These are phyloP conservation scores for Mrakia gelida DNA, from an alignment of 768 basidiomycete species.

Conservation along the genomic window DNA sequence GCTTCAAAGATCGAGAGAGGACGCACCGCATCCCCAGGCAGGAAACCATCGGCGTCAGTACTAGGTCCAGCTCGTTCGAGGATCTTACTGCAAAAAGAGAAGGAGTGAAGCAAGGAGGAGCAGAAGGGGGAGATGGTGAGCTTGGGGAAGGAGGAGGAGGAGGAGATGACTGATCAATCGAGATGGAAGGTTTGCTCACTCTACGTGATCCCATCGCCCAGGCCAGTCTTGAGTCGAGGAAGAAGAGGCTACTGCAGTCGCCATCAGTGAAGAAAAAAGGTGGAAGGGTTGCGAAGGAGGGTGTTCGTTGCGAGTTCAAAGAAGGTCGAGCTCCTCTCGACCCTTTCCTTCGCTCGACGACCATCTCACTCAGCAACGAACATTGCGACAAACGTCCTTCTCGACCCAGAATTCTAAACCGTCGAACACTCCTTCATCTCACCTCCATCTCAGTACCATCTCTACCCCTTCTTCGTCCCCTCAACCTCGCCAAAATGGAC, in stretches of 20 bases:
- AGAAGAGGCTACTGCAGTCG: constrained; percentile 3
- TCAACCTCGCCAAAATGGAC: too few species aligned
- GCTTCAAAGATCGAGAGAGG: not conserved
- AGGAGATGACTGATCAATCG: not conserved
- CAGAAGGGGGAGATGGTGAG: not conserved
- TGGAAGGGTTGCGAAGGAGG: not conserved
- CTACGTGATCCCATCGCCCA: constrained; percentile 28
- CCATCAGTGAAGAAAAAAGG: not conserved
- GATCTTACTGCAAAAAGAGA: constrained; percentile 9
- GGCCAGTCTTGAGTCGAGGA: constrained; percentile 20
- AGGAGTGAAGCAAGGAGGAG: not conserved
- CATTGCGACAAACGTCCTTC: too few species aligned
- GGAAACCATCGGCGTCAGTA: constrained; percentile 16
- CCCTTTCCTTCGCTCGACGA: too few species aligned
- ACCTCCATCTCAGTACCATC: too few species aligned
- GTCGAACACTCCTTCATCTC: too few species aligned
- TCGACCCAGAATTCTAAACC: too few species aligned
- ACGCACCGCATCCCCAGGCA: constrained; percentile 13
- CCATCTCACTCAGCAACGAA: too few species aligned
- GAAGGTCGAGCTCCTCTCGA: not conserved
- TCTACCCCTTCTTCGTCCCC: too few species aligned
- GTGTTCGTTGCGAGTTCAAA: not conserved
- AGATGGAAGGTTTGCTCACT: not conserved
- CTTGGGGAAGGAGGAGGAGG: not conserved
- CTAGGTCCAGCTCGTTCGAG: constrained; percentile 28